Percentiles rank a stretch among this genome's conserved stretches.
phyloP scores from a whole-genome alignment of 805 yeast genomes.

The Starmerella powellii region DNA sequence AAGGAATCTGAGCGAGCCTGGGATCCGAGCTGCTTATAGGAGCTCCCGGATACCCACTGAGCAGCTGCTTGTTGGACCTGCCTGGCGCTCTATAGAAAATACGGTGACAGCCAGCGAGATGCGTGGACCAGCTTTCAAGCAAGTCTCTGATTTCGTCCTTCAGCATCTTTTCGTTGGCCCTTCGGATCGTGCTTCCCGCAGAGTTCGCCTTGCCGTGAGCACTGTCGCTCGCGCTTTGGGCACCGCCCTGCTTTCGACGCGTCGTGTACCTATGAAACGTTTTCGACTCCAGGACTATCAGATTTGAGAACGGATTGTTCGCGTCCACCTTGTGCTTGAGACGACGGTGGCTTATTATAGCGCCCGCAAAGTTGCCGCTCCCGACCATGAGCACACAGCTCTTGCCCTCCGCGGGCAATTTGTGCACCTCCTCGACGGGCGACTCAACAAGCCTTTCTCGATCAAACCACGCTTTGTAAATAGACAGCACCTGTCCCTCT shows the following conservation, averaged over 20 bases:
- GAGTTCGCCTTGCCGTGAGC: slow-evolving; percentile 92
- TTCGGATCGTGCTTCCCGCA: slow-evolving; percentile 82
- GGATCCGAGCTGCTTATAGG: slow-evolving; percentile 45
- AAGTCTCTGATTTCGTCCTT: slow-evolving; percentile 65
- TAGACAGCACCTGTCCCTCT: slow-evolving; percentile 43
- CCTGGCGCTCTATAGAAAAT: slow-evolving; percentile 79
- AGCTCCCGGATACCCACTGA: slow-evolving; percentile 52
- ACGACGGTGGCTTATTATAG: slow-evolving; percentile 64
- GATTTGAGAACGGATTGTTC: slow-evolving; percentile 41
- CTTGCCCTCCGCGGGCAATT: slow-evolving; percentile 29
- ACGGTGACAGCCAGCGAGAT: slow-evolving; percentile 46
- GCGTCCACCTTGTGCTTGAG: slow-evolving; percentile 37
- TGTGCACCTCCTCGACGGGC: slow-evolving; percentile 41
- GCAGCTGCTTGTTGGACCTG: slow-evolving; percentile 45
- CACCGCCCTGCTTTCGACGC: slow-evolving; percentile 94
- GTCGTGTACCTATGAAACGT: slow-evolving; percentile 93
- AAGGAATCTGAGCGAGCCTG: slow-evolving; percentile 64
- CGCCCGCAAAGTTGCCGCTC: slow-evolving; percentile 97
- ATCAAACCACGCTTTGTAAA: slow-evolving; percentile 53
- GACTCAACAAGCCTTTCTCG: slow-evolving; percentile 30
- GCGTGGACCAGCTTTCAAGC: slow-evolving; percentile 49
- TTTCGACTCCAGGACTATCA: slow-evolving; percentile 51
- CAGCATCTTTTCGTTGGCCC: slow-evolving; percentile 80
- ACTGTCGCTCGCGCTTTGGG: slow-evolving; percentile 85
- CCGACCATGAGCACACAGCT: slow-evolving; percentile 89